phyloP scores from a whole-genome alignment of 768 basidiomycete species.

The Heimioporus sp. region DNA sequence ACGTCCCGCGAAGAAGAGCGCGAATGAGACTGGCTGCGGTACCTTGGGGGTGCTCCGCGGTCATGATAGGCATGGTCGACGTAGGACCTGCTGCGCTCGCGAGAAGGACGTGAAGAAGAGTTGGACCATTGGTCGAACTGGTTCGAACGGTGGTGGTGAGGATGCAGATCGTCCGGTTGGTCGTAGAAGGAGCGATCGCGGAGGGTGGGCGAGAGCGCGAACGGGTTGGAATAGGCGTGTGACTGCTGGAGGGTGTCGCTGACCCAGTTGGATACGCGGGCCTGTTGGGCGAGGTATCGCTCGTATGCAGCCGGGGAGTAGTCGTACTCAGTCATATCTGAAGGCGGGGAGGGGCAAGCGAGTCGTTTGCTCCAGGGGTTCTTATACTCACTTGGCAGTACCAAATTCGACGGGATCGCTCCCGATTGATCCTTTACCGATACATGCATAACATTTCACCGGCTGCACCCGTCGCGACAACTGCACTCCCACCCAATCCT shows the following conservation, averaged over 20 bases:
- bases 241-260: slow-evolving; percentile 36
- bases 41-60: slow-evolving; percentile 13
- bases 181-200: slow-evolving; percentile 33
- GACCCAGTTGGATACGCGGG: slow-evolving; percentile 51
- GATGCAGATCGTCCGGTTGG: neutral
- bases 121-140: slow-evolving; percentile 18
- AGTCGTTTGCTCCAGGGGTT: neutral
- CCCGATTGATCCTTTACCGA: slow-evolving; percentile 5
- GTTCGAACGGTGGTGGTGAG: neutral
- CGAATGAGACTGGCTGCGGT: slow-evolving; percentile 26
- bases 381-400: neutral
- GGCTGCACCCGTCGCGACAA: neutral
- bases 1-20: slow-evolving; percentile 19
- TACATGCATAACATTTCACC: neutral
- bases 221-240: slow-evolving; percentile 27
- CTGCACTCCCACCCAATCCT: neutral
- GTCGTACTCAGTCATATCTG: slow-evolving; percentile 58
- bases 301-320: slow-evolving; percentile 55
- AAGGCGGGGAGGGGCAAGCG: slow-evolving; percentile 4
- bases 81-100: slow-evolving; percentile 22
- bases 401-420: slow-evolving; percentile 7
- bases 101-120: slow-evolving; percentile 22
- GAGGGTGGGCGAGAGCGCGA: slow-evolving; percentile 25
- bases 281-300: slow-evolving; percentile 44
- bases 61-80: slow-evolving; percentile 19